phyloP scores from a whole-genome alignment of 495 filamentous ascomycete species.

The Jackrogersella multiformis region DNA sequence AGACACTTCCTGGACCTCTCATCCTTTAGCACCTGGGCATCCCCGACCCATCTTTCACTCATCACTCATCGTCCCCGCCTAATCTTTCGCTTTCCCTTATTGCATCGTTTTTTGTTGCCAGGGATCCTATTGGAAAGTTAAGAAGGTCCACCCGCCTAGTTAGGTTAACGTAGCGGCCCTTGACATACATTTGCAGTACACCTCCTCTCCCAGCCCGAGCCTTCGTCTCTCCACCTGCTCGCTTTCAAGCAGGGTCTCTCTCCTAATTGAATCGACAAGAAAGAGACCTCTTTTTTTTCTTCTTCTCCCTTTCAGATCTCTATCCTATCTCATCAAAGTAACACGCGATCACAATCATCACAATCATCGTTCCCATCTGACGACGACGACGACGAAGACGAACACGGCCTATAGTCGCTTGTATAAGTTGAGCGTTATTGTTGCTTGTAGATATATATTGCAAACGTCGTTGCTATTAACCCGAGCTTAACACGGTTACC shows the following conservation, averaged over 20 bases:
- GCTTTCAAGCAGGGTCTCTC: conserved; percentile 45
- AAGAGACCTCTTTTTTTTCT: conserved; percentile 14
- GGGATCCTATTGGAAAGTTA: conserved; percentile 40
- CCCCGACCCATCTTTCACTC: conserved; percentile 29
- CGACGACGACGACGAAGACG: conserved; percentile 5
- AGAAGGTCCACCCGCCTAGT: conserved; percentile 26
- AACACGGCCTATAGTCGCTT: too few species aligned
- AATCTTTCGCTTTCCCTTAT: conserved; percentile 40
- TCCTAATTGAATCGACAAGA: conserved; percentile 38
- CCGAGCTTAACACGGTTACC: conserved; percentile 22
- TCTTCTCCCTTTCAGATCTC: conserved; percentile 17
- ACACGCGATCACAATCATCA: conserved; percentile 9
- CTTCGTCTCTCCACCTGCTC: conserved; percentile 43
- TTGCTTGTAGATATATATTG: conserved; percentile 31
- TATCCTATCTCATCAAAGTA: conserved; percentile 20
- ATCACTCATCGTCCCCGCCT: conserved; percentile 24
- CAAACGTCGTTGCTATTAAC: conserved; percentile 10
- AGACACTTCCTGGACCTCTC: conserved; percentile 27
- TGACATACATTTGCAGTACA: conserved; percentile 36
- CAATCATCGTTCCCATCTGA: conserved; percentile 9
- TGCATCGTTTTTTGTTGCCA: conserved; percentile 31
- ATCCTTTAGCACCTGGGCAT: conserved; percentile 35
- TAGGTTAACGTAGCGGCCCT: conserved; percentile 38
- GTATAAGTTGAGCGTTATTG: conserved; percentile 20
- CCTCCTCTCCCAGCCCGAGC: conserved; percentile 41